These are phyloP conservation scores for Lipomyces spencermartinsiae DNA, from an alignment of 805 yeast genomes.

Conservation along the genomic window DNA sequence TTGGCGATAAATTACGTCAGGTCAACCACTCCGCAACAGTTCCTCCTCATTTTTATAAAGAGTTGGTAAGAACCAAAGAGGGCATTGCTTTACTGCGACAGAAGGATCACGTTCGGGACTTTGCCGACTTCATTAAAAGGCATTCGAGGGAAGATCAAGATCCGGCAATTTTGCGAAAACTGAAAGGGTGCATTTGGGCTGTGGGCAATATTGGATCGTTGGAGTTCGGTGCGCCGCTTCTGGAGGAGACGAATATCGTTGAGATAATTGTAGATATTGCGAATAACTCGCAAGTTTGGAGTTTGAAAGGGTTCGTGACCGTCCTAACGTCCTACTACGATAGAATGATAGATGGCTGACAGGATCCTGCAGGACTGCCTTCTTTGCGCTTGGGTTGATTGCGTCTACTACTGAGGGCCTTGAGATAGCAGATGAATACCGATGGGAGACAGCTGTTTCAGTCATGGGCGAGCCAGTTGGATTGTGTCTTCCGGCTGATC, in stretches of 20 bases:
- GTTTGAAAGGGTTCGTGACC: conserved; percentile 58
- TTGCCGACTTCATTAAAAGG: conserved; percentile 42
- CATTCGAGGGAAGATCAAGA: conserved; percentile 42
- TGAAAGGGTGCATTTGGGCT: conserved; percentile 86
- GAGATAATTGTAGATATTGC: conserved; percentile 62
- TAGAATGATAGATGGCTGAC: not conserved
- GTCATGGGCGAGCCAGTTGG: conserved; percentile 51
- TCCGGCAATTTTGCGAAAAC: conserved; percentile 50
- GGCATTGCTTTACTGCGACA: conserved; percentile 70
- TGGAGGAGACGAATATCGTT: conserved; percentile 59
- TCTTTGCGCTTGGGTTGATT: conserved; percentile 75
- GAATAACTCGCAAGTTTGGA: conserved; percentile 56
- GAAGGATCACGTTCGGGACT: conserved; percentile 50
- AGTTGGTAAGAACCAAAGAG: conserved; percentile 77
- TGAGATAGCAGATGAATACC: conserved; percentile 80
- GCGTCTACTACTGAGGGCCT: conserved; percentile 77
- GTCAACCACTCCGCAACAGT: conserved; percentile 15
- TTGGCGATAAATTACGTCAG: not conserved
- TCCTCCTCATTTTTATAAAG: conserved; percentile 80
- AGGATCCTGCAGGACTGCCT: conserved; percentile 56
- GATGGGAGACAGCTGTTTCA: conserved; percentile 67
- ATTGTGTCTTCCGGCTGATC: conserved; percentile 30
- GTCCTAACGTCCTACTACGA: not conserved
- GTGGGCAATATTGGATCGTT: conserved; percentile 82
- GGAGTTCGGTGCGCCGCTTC: conserved; percentile 65